Conservation (phyloP, 1,284 basidiomycete species). For the Takashimella koratensis region DNA sequence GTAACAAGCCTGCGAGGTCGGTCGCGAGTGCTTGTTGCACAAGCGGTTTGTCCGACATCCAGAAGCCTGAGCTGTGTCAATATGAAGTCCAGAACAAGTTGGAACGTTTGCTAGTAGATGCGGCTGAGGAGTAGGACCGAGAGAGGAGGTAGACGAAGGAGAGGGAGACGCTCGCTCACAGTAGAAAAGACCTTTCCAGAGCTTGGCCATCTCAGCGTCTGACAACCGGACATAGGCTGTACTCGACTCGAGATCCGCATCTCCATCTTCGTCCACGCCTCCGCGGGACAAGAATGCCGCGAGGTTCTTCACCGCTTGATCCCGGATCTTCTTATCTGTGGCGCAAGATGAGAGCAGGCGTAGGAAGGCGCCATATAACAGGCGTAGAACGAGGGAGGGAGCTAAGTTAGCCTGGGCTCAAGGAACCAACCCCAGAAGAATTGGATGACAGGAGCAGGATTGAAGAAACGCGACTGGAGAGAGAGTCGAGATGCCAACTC, state of each 20-base stretch:
- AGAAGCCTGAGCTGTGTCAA: constrained; percentile 65
- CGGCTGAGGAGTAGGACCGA: neutral
- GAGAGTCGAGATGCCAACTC: too few species aligned
- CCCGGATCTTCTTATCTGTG: constrained; percentile 79
- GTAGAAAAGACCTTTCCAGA: constrained; percentile 98
- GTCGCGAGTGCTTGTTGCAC: constrained; percentile 88
- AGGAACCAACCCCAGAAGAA: too few species aligned
- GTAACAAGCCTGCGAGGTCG: constrained; percentile 75
- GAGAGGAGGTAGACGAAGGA: neutral
- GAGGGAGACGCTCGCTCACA: constrained; percentile 63
- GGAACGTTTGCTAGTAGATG: too few species aligned
- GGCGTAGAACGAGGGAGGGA: too few species aligned
- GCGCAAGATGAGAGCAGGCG: too few species aligned
- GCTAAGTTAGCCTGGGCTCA: too few species aligned
- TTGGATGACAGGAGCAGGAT: too few species aligned
- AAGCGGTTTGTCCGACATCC: constrained; percentile 99
- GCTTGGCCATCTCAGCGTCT: constrained; percentile 75
- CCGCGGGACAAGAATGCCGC: constrained; percentile 68
- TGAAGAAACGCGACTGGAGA: too few species aligned
- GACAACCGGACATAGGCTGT: constrained; percentile 50
- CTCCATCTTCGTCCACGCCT: constrained; percentile 50
- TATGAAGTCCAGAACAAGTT: neutral
- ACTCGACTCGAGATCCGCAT: constrained; percentile 21
- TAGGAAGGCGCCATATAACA: too few species aligned
- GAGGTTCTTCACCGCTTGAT: constrained; percentile 78